Percentiles rank a stretch among this genome's conserved stretches.
Conservation (phyloP, 768 basidiomycete species). For the Pulveroboletus sp. region DNA sequence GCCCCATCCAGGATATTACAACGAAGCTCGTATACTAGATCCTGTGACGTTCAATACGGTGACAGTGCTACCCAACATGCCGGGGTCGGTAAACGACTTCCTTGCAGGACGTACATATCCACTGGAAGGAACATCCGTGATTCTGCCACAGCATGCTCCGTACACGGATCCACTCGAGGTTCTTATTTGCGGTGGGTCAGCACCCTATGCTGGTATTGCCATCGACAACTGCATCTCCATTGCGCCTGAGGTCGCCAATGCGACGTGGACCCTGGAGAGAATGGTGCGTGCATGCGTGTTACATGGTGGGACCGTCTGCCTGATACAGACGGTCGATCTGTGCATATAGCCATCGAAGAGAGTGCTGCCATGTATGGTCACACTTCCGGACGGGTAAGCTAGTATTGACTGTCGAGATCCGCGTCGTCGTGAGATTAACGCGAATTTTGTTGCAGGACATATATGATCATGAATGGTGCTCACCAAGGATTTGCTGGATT, state of each 20-base stretch:
- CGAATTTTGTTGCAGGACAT: slow-evolving; percentile 47
- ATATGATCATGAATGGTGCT: slow-evolving; percentile 73
- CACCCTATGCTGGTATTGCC: slow-evolving; percentile 43
- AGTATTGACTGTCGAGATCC: rapidly evolving
- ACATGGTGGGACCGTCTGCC: not conserved
- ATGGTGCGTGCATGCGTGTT: slow-evolving; percentile 49
- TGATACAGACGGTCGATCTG: not conserved
- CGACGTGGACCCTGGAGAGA: slow-evolving; percentile 69
- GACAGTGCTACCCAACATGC: slow-evolving; percentile 61
- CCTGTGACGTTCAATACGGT: slow-evolving; percentile 61
- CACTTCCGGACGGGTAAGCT: slow-evolving; percentile 44
- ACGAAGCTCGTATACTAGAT: slow-evolving; percentile 74
- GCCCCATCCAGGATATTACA: slow-evolving; percentile 56
- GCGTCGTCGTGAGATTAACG: not conserved
- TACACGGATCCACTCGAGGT: slow-evolving; percentile 69
- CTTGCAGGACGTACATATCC: slow-evolving; percentile 76
- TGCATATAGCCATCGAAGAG: slow-evolving; percentile 54
- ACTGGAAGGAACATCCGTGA: slow-evolving; percentile 62
- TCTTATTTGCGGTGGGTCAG: slow-evolving; percentile 74
- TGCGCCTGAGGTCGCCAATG: slow-evolving; percentile 54
- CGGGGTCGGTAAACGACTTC: slow-evolving; percentile 68
- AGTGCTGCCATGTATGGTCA: slow-evolving; percentile 72
- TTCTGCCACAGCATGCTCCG: slow-evolving; percentile 66
- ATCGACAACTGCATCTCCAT: slow-evolving; percentile 72
- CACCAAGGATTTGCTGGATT: slow-evolving; percentile 69